Conservation (phyloP, 345 rosid genomes). For the Moricandia arvensis region DNA sequence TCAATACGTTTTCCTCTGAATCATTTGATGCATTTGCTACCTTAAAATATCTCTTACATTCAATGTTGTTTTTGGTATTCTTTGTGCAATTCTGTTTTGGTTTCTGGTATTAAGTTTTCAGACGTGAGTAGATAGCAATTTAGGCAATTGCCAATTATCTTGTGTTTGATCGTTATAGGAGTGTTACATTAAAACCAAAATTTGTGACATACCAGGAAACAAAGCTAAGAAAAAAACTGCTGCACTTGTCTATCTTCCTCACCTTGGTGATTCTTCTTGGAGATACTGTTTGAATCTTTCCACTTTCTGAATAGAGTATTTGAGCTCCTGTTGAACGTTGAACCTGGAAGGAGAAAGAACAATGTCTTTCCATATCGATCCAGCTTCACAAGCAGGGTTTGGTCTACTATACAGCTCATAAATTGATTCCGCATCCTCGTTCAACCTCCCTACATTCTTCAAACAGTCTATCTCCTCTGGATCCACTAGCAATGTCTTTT, state of each 20-base stretch:
- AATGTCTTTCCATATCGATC: slow-evolving; percentile 96
- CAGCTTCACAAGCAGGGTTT: slow-evolving; percentile 64
- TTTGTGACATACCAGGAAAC: slow-evolving; percentile 30
- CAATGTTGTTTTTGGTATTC: neutral
- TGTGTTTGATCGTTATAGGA: slow-evolving; percentile 14
- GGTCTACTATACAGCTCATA: slow-evolving; percentile 70
- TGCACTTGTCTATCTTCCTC: slow-evolving; percentile 1
- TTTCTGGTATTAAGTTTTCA: neutral
- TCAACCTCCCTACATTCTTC: slow-evolving; percentile 62
- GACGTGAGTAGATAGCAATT: neutral
- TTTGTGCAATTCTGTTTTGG: neutral
- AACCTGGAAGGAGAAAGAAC: slow-evolving; percentile 85
- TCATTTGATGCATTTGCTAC: neutral
- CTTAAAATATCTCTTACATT: neutral
- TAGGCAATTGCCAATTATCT: neutral
- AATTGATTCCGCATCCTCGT: slow-evolving; percentile 79
- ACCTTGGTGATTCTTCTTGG: slow-evolving; percentile 30
- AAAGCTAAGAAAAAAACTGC: slow-evolving; percentile 22
- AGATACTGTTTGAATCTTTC: slow-evolving; percentile 47
- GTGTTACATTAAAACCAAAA: slow-evolving; percentile 11
- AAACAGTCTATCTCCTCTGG: slow-evolving; percentile 79
- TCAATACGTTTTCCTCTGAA: neutral
- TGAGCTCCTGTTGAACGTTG: slow-evolving; percentile 75
- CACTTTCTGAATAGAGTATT: slow-evolving; percentile 67
- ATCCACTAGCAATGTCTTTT: slow-evolving; percentile 83